These are phyloP conservation scores for Leccinum disarticulatum DNA, from an alignment of 768 basidiomycete genomes.

Conservation along the genomic window DNA sequence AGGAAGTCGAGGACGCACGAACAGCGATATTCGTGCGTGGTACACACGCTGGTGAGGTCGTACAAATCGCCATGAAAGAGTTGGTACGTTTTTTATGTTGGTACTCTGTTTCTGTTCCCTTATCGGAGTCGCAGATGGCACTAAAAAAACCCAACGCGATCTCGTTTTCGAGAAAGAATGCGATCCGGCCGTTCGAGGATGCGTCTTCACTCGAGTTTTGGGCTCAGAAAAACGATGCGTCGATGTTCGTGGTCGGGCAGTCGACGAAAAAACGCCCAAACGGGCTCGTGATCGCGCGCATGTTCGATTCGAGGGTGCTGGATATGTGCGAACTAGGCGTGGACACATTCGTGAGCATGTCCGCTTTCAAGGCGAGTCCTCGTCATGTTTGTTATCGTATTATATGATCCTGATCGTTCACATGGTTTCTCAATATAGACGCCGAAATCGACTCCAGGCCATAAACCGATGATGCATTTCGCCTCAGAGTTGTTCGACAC, in stretches of 20 bases:
- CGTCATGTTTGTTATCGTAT: not conserved
- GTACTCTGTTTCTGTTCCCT: not conserved
- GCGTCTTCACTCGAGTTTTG: slow-evolving; percentile 85
- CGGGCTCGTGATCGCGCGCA: slow-evolving; percentile 79
- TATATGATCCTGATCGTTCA: not conserved
- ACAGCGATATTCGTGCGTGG: slow-evolving; percentile 90
- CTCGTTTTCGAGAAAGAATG: slow-evolving; percentile 93
- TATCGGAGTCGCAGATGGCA: slow-evolving; percentile 62
- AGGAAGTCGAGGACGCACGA: slow-evolving; percentile 85
- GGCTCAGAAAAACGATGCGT: slow-evolving; percentile 91
- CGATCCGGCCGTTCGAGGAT: slow-evolving; percentile 88
- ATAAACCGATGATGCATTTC: slow-evolving; percentile 93
- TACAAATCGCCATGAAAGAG: slow-evolving; percentile 84
- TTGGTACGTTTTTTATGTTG: slow-evolving; percentile 51
- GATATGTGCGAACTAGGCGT: slow-evolving; percentile 97
- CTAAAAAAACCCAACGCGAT: slow-evolving; percentile 90
- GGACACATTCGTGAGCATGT: slow-evolving; percentile 76
- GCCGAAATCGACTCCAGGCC: slow-evolving; percentile 83
- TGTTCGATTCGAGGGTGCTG: slow-evolving; percentile 80
- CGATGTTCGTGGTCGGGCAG: slow-evolving; percentile 86
- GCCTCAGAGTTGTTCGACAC: slow-evolving; percentile 94
- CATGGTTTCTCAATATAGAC: slow-evolving; percentile 42
- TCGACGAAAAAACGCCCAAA: slow-evolving; percentile 94
- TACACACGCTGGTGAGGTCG: slow-evolving; percentile 77
- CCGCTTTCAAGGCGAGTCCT: slow-evolving; percentile 73